Evolutionary conservation across 2,329 filamentous ascomycete genomes (phyloP).

Genomic region (Penicillium sp.): DNA sequence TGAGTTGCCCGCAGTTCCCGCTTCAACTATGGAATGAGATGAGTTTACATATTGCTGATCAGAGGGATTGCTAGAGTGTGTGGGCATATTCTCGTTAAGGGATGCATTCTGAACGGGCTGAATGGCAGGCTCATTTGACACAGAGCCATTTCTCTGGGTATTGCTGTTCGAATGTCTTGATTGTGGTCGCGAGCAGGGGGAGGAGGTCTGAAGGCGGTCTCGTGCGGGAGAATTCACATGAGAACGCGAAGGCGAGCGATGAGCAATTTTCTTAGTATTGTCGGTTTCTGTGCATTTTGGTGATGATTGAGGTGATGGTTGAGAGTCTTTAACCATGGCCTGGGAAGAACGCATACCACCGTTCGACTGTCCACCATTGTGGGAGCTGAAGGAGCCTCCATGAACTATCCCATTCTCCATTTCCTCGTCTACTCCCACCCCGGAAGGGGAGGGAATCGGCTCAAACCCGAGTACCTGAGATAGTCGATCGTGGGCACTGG

Average conservation of each 20-base stretch:
- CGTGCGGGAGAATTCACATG: constrained; percentile 14
- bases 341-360: constrained; percentile 29
- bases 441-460: constrained; percentile 15
- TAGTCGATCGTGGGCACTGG: constrained; percentile 38
- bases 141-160: not conserved
- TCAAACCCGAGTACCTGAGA: constrained; percentile 37
- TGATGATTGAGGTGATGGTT: constrained; percentile 32
- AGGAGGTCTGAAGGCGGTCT: constrained; percentile 23
- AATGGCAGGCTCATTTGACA: constrained; percentile 5
- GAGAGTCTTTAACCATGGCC: constrained; percentile 38
- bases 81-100: constrained; percentile 6
- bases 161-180: constrained; percentile 4
- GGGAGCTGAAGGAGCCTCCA: not conserved
- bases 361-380: constrained; percentile 7
- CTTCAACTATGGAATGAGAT: constrained; percentile 7
- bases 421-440: constrained; percentile 2
- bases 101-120: constrained; percentile 7
- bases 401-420: not conserved
- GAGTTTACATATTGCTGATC: constrained; percentile 4
- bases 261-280: not conserved
- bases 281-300: constrained; percentile 3
- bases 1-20: constrained; percentile 25
- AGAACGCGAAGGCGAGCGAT: not conserved
- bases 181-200: constrained; percentile 21
- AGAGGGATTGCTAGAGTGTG: constrained; percentile 16